Evolutionary conservation across 2,329 filamentous ascomycete genomes (phyloP), one percentile per base, ranked within the genome.

Genomic region (Xylaria hypoxylon): DNA sequence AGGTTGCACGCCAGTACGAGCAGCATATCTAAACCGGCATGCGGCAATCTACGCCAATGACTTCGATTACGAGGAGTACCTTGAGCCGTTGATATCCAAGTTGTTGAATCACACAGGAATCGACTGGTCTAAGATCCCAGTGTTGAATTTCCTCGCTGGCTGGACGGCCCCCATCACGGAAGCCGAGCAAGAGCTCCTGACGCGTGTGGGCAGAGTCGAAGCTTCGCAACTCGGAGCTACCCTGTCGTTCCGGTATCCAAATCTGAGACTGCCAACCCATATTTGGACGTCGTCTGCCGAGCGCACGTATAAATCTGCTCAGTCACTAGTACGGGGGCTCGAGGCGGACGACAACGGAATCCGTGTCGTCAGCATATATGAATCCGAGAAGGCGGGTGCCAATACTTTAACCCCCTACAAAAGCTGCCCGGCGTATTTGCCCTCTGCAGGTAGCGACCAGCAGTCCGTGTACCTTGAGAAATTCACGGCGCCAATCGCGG

Each of bases 241-340:
- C 62, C 77, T 90, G 19, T 83, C 83, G 17, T 85, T 89, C 72
- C 81, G 87, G 55, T 90, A 91, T 71, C 84, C 85, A 0, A 77
- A 79, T 47, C 77, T 90, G 42, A 81, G 78, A 62, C 73, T 83
- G 5, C 88, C 88, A 0, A 79, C 80, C 65, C 83, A 83, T 55
- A 80, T 90, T 1, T 90, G 88, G 87, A 83, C 87, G 1, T 88
- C 86, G 6, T 89, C 87, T 0, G 88, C 89, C 0, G 87, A 90
- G 76, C 79, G 89, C 19, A 90, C 88, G 0, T 80, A 82, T 48
- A 83, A 87, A 75, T 87, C 85, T 8, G 87, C 88, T 0, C 78
- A 86, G 71, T 83, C 85, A 0, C 83, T 91, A 17, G 86, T 88
- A 28, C 81, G 84, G 3, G 88, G 87, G 0, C 79, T 89, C 10